Evolutionary conservation across 2,329 filamentous ascomycete genomes (phyloP).

Genomic region (Trichoderma sp.): DNA sequence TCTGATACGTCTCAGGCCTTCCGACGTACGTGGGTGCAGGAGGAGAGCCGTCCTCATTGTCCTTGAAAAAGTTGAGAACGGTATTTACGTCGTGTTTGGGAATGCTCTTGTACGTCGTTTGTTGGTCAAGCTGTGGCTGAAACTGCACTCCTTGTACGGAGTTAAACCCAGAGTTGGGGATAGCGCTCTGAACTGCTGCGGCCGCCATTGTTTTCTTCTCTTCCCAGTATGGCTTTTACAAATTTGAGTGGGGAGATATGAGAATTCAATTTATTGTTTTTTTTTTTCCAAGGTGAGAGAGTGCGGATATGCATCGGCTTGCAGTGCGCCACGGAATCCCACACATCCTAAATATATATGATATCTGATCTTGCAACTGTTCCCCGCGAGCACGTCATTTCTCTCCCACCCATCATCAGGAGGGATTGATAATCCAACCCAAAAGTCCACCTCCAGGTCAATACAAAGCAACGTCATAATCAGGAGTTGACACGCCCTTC

Average conservation of each 20-base stretch:
- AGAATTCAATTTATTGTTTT: neutral
- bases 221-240: neutral
- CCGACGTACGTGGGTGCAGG: conserved; percentile 36
- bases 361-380: neutral
- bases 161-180: conserved; percentile 9
- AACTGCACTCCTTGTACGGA: conserved; percentile 13
- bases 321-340: neutral
- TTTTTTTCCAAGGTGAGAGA: neutral
- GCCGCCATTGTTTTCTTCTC: conserved; percentile 25
- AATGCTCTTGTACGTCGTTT: neutral
- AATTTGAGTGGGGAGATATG: neutral
- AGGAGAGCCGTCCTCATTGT: conserved; percentile 41
- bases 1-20: conserved; percentile 34
- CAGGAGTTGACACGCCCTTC: neutral
- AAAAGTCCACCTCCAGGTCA: neutral
- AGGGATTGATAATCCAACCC: conserved; percentile 28
- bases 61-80: conserved; percentile 39
- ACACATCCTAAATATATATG: neutral
- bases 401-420: conserved; percentile 12
- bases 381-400: conserved; percentile 28
- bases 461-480: conserved; percentile 4
- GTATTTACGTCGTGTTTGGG: conserved; percentile 33
- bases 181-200: conserved; percentile 24
- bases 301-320: neutral
- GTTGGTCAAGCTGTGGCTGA: conserved; percentile 14